Base-by-base conservation (phyloP, 768 basidiomycete genomes). In the Termitomyces sp. region DNA sequence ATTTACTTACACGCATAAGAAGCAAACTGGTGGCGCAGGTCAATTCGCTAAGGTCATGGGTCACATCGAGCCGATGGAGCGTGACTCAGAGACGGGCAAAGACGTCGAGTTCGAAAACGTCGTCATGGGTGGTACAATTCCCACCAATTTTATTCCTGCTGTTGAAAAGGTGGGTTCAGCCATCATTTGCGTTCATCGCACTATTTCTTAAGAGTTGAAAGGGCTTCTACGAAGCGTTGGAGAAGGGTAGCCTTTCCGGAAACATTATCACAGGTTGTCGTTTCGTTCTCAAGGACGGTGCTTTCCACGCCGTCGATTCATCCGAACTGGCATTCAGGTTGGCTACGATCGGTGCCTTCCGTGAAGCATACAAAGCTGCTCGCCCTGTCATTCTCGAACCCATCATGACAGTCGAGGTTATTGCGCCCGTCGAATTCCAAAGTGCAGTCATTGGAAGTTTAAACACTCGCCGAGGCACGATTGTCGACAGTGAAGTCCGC, bases 401-500 rank as follows among this genome's bases (percentile, higher is more conserved):
- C n/a, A 89, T 98, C 74, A 99, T 99, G 96, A 91, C 84, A 16
- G 96, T 99, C 40, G 96, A 99, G 68, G 93, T 98, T 30, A 88
- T 98, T 41, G 95, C 96, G 0, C 97, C 97, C 2, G 80, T 84
- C 13, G 97, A 99, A 70, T 99, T 98, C 82, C 97, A 99, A 72
- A 89, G 90, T 81, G 70, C 54, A 79, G 97, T 99, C 58, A 97
- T 98, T 68, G 95, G 96, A 33, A 93, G 93, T 12, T 74, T 99
- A 64, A 99, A 97, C 71, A 84, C 88, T 53, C 85, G 97, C 32
- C 86, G 93, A 49, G 97, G 97, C 5, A 93, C 91, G 2, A 97
- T 99, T 68, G 77, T 95, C 44, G 96, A 98, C 67, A 96, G 91
- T 66, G 97, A 98, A 74, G 89, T 96, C 35, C 87, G 96, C 46